These are phyloP conservation scores for Sisymbrium irio DNA, from an alignment of 345 rosid species.

Conservation along the genomic window DNA sequence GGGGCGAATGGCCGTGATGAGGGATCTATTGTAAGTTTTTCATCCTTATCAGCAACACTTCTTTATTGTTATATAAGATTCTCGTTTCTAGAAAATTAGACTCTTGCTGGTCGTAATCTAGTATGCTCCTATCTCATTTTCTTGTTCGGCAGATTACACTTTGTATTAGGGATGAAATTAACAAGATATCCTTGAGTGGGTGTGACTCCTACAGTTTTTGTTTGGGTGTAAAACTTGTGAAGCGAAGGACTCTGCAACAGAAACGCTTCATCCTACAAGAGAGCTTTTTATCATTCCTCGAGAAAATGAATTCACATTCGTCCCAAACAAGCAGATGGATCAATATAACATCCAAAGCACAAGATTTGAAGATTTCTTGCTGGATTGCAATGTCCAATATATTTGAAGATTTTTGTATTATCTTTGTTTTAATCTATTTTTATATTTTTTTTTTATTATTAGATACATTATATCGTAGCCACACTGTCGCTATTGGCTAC, in stretches of 20 bases:
- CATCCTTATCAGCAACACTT: not conserved
- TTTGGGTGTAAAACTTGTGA: constrained; percentile 83
- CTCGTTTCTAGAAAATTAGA: not conserved
- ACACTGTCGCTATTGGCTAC: too few relatives aligned
- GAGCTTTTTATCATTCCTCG: too few relatives aligned
- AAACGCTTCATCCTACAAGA: too few relatives aligned
- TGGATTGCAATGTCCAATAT: too few relatives aligned
- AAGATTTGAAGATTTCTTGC: too few relatives aligned
- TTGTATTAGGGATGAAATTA: constrained; percentile 69
- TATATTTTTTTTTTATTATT: too few relatives aligned
- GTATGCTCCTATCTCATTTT: not conserved
- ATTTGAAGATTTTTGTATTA: too few relatives aligned
- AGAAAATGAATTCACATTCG: too few relatives aligned
- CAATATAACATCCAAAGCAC: too few relatives aligned
- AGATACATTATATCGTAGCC: too few relatives aligned
- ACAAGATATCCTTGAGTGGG: constrained; percentile 72
- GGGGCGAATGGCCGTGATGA: constrained; percentile 98
- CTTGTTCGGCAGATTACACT: constrained; percentile 64
- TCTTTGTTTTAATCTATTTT: too few relatives aligned
- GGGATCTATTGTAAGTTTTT: constrained; percentile 79
- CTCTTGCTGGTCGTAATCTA: not conserved
- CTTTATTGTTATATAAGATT: not conserved
- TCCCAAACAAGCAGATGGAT: too few relatives aligned
- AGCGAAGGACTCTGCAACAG: constrained; percentile 77
- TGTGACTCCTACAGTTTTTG: constrained; percentile 87